Evolutionary conservation across 169 alveolate genomes (phyloP), one percentile per base, ranked within the genome.

Genomic region (Theileria parva): DNA sequence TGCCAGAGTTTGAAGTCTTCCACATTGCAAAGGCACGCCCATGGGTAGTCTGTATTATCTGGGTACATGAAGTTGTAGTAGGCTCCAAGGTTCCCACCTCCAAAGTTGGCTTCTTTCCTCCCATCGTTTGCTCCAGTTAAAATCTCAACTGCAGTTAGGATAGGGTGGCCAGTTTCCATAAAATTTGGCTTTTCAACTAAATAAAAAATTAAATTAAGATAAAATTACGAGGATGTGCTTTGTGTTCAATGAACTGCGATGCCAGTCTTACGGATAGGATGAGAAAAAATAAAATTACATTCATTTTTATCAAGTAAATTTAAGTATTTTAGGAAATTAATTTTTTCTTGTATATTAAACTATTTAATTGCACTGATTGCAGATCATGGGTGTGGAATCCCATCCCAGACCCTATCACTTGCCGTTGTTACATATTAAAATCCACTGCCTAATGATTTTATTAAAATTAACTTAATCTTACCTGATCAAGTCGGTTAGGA

Each of bases 401-500:
- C 53, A 15, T 13, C 53, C 19, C 53, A 44, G 53, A 11, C 19
- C 53, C 53, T 15, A 27, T 34, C 55, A 30, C 50, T 13, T 25
- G 53, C 59, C 53, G 3, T 28, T 68, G 53, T 68, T 68, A 39
- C 71, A 63, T 28, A 63, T 63, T 19, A 81, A 77, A 66, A 83
- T 73, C 89, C 89, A 83, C 61, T 83, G 89, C 53, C 89, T 83
- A 53, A 55, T 17, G 34, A 51, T 17, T 34, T 34, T n/a, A 19
- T 50, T 37, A 55, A 60, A 12, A 3, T 55, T 69, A 34, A 21
- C 12, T 48, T 85, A 81, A 93, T 95, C 92, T 28, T 88, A 95
- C 87, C 94, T 93, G 34, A 94, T 85, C 19, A 95, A 76, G 67
- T 95, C 97, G 72, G 95, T 86, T 13, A 94, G 88, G 19, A 94